Evolutionary conservation across 192 early-diverging fungal genomes (phyloP).

Genomic region (Backusella liffmaniae): DNA sequence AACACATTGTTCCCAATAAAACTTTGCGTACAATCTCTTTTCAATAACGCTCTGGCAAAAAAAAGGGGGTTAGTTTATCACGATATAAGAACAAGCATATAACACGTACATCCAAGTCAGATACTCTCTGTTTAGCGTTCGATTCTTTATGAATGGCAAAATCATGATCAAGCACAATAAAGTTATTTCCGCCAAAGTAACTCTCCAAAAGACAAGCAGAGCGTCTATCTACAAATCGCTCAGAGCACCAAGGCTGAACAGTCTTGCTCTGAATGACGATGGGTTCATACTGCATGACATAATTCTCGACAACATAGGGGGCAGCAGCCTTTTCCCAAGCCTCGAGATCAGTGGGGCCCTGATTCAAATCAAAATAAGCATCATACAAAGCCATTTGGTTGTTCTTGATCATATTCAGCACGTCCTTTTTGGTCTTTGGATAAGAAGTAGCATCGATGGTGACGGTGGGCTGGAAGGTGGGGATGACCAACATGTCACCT

Average conservation of each 20-base stretch:
- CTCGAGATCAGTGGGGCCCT: slow-evolving; percentile 45
- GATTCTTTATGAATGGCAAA: slow-evolving; percentile 39
- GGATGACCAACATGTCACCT: slow-evolving; percentile 52
- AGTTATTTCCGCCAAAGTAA: slow-evolving; percentile 52
- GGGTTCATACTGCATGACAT: slow-evolving; percentile 55
- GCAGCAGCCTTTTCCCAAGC: slow-evolving; percentile 40
- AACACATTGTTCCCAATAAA: slow-evolving; percentile 56
- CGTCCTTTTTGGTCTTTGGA: slow-evolving; percentile 36
- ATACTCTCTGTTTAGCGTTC: slow-evolving; percentile 16
- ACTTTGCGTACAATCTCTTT: slow-evolving; percentile 56
- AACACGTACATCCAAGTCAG: slow-evolving; percentile 43
- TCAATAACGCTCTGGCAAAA: slow-evolving; percentile 48
- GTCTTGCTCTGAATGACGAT: slow-evolving; percentile 50
- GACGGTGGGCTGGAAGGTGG: slow-evolving; percentile 41
- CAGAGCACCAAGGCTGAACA: slow-evolving; percentile 53
- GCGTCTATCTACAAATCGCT: slow-evolving; percentile 56
- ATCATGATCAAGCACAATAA: slow-evolving; percentile 50
- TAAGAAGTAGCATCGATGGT: slow-evolving; percentile 9
- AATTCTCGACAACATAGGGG: slow-evolving; percentile 45
- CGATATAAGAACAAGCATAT: background rate
- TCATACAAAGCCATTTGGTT: slow-evolving; percentile 41
- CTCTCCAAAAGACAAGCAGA: slow-evolving; percentile 52
- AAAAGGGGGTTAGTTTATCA: slow-evolving; percentile 10
- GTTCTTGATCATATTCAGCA: slow-evolving; percentile 28
- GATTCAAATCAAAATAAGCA: slow-evolving; percentile 50